These are phyloP conservation scores for Boletus semigastroideus DNA, from an alignment of 1,284 basidiomycete species.

Conservation along the genomic window DNA sequence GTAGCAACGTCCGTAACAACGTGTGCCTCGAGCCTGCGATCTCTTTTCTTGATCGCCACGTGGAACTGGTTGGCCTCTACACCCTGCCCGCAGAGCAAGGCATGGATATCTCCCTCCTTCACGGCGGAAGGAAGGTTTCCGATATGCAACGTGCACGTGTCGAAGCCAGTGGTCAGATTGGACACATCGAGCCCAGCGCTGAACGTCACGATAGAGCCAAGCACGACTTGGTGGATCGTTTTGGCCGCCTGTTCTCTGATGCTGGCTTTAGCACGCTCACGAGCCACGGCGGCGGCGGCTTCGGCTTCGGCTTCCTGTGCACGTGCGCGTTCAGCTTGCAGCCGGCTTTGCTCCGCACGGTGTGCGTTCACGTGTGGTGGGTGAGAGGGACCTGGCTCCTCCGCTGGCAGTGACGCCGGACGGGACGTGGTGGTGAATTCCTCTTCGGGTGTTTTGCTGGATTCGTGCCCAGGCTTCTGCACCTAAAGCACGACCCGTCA, in stretches of 20 bases:
- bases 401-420: not conserved
- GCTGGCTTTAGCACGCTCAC: constrained; percentile 13
- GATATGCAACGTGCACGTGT: constrained; percentile 45
- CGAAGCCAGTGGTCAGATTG: constrained; percentile 46
- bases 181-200: constrained; percentile 46
- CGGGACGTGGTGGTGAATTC: not conserved
- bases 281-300: constrained; percentile 16
- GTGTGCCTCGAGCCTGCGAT: constrained; percentile 32
- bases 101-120: constrained; percentile 37
- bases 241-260: constrained; percentile 37
- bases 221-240: constrained; percentile 42
- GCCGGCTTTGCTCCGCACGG: not conserved
- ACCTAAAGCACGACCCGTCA: not conserved
- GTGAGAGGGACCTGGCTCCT: not conserved
- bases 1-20: constrained; percentile 40
- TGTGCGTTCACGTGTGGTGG: not conserved
- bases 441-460: not conserved
- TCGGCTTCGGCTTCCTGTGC: constrained; percentile 7
- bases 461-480: constrained; percentile 5
- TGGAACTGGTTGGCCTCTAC: constrained; percentile 35
- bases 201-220: constrained; percentile 48
- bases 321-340: not conserved
- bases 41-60: constrained; percentile 29
- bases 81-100: constrained; percentile 40
- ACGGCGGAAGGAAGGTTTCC: constrained; percentile 42